Evolutionary conservation across 2,329 filamentous ascomycete genomes (phyloP), one percentile per base, ranked within the genome.

Genomic region (Fusarium albidum): DNA sequence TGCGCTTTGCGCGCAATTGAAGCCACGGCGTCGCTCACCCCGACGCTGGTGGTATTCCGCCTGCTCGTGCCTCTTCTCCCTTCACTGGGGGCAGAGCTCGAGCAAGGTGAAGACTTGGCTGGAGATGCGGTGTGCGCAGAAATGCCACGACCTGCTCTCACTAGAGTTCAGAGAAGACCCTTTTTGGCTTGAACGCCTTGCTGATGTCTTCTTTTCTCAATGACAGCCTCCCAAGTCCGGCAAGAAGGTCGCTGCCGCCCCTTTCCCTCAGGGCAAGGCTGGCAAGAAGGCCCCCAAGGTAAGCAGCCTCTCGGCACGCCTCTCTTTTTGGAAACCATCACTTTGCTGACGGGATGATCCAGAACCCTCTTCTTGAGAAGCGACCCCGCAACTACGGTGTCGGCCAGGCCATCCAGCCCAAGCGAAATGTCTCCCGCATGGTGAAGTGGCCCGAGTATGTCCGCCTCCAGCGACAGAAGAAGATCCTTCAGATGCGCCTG

Each of bases 161-260:
- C 81, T 96, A 96, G 92, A 96, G 92, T 89, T 90, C 80, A 89
- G 86, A 89, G 87, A 90, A 92, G 89, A 90, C 83, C 83, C 82
- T 80, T 81, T 79, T 81, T 79, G 80, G 86, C 87, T 84, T 83
- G 88, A 88, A 85, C 88, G 85, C 86, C 83, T 85, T 80, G 89
- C 92, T 97, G 90, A 96, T 92, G 82, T 91, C 88, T 92, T 96
- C 90, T 95, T 93, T 96, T 92, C 94, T 98, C 94, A 95, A 98
- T 98, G 93, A 98, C 84, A 98, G 95, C 92, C 95, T 90, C 91
- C 94, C 78, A 99, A 98, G 85, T 77, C 84, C 75, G 92, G 92
- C 85, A 98, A 97, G 91, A 98, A 97, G 87, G 89, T 91, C 82
- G 95, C 95, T 73, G 84, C 95, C 78, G 92, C 95, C 82, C 95